Evolutionary conservation across 2,329 filamentous ascomycete genomes (phyloP).

Genomic region (Elsinoe ampelina): DNA sequence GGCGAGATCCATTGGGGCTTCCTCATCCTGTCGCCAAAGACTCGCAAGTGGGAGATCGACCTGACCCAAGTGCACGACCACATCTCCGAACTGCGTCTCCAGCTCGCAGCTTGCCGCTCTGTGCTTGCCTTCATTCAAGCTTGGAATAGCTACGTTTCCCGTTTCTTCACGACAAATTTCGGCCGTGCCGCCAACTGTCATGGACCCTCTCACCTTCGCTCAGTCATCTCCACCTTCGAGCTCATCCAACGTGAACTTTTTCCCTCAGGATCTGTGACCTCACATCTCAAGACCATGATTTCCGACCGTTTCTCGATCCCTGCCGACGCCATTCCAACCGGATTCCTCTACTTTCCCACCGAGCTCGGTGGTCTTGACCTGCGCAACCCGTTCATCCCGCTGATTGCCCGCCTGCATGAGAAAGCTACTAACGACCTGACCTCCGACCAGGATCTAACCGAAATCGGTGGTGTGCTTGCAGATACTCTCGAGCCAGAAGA

Average conservation of each 20-base stretch:
- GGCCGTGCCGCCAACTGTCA: conserved; percentile 45
- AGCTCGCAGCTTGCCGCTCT: conserved; percentile 47
- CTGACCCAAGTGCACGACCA: conserved; percentile 50
- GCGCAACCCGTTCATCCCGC: conserved; percentile 41
- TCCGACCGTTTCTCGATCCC: conserved; percentile 38
- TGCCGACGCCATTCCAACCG: background rate
- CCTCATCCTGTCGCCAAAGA: conserved; percentile 44
- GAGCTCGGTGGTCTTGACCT: conserved; percentile 44
- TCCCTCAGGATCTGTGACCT: conserved; percentile 22
- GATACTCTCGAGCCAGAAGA: background rate
- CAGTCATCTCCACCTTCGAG: conserved; percentile 42
- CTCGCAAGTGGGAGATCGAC: conserved; percentile 51
- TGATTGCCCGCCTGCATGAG: conserved; percentile 39
- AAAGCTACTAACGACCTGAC: conserved; percentile 29
- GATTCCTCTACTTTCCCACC: conserved; percentile 41
- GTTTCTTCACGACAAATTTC: conserved; percentile 47
- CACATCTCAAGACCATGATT: conserved; percentile 40
- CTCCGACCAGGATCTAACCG: conserved; percentile 25
- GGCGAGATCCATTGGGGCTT: conserved; percentile 53
- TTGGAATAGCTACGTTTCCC: conserved; percentile 46
- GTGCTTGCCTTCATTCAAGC: conserved; percentile 50
- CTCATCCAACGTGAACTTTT: conserved; percentile 44
- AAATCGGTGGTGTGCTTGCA: conserved; percentile 20
- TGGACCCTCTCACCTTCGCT: conserved; percentile 43
- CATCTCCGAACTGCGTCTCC: conserved; percentile 48